A percentile compares a stretch with the other conserved stretches of the same genome.
These are phyloP conservation scores for Herpetospermum pedunculosum DNA, from an alignment of 306 rosid species.

Conservation along the genomic window DNA sequence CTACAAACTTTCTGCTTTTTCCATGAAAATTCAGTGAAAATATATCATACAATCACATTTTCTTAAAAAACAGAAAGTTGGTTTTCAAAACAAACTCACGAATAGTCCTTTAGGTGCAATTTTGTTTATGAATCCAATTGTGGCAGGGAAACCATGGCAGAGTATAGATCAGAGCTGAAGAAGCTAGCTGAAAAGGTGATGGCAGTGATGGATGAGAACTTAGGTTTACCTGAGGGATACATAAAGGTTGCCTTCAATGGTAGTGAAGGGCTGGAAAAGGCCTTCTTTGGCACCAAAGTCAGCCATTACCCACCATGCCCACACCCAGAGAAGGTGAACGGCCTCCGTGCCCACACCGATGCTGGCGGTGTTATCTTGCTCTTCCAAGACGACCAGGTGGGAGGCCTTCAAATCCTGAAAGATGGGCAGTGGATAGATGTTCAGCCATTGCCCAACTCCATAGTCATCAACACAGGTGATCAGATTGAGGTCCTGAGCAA, in stretches of 20 bases:
- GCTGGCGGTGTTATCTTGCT: slow-evolving; percentile 92
- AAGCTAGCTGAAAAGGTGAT: slow-evolving; percentile 54
- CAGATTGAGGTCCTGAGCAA: slow-evolving; percentile 94
- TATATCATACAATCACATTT: background rate
- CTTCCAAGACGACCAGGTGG: slow-evolving; percentile 80
- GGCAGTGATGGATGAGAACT: slow-evolving; percentile 91
- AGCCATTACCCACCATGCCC: slow-evolving; percentile 98
- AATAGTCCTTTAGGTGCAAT: background rate
- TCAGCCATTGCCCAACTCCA: slow-evolving; percentile 67
- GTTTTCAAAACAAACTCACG: background rate
- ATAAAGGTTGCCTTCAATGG: slow-evolving; percentile 63
- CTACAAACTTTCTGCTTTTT: background rate
- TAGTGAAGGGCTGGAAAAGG: slow-evolving; percentile 39
- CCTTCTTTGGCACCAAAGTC: slow-evolving; percentile 93
- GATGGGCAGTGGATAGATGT: slow-evolving; percentile 90
- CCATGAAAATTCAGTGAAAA: background rate
- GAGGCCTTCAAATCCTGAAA: slow-evolving; percentile 91
- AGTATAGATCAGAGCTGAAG: slow-evolving; percentile 56
- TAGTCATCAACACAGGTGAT: slow-evolving; percentile 94
- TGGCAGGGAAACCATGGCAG: slow-evolving; percentile 76
- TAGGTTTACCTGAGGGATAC: slow-evolving; percentile 58
- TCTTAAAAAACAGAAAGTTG: background rate
- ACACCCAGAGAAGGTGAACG: slow-evolving; percentile 63
- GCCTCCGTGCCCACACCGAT: slow-evolving; percentile 95
- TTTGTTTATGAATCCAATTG: background rate